Evolutionary conservation across 2,329 filamentous ascomycete genomes (phyloP).

Genomic region (Leptographium procerum): DNA sequence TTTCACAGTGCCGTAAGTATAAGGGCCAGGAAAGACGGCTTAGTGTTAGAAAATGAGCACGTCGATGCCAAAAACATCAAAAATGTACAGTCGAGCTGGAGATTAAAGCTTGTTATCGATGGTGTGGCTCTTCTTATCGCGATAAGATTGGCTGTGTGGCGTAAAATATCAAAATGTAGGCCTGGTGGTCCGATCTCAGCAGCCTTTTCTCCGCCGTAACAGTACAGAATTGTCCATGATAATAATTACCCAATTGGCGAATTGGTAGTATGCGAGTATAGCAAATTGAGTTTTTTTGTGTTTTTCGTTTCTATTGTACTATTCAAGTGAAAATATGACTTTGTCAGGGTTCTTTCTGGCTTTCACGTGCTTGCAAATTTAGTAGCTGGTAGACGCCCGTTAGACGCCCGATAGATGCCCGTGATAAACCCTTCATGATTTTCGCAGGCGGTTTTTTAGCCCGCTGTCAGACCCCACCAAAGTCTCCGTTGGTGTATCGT

Average conservation of each 20-base stretch:
- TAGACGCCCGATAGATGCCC: no score
- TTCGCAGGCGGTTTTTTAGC: background rate
- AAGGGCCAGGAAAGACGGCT: background rate
- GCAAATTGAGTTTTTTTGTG: no score
- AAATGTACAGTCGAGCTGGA: background rate
- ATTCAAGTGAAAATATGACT: no score
- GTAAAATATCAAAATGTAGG: background rate
- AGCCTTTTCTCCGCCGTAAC: no score
- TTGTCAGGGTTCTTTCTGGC: no score
- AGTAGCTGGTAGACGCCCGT: no score
- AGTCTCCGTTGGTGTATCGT: background rate
- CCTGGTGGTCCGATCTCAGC: background rate
- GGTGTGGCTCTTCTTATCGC: background rate
- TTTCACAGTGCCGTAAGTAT: background rate
- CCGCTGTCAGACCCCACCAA: background rate
- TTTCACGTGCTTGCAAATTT: no score
- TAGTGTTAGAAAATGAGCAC: background rate
- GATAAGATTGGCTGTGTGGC: background rate
- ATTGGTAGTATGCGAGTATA: no score
- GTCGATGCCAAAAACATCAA: background rate
- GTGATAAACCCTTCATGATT: background rate
- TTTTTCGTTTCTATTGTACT: no score
- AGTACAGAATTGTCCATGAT: no score
- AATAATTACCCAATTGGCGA: no score
- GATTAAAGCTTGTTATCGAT: background rate